Conservation (phyloP, 495 filamentous ascomycete genomes). For the Letharia columbiana region DNA sequence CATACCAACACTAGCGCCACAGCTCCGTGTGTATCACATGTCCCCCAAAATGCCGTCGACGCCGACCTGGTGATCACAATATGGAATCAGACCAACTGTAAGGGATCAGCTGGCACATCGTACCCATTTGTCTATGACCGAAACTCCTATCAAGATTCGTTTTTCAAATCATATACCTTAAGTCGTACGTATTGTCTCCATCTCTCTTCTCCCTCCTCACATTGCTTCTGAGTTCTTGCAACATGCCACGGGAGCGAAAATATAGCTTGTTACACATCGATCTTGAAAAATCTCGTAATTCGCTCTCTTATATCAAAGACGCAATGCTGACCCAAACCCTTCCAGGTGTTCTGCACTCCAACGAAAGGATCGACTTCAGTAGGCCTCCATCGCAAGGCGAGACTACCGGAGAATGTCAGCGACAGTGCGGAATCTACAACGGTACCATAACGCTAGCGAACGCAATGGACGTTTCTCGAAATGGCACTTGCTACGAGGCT, state of each 20-base stretch:
- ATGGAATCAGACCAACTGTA: background rate
- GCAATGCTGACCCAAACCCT: background rate
- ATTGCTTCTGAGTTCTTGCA: background rate
- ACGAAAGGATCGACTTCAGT: constrained; percentile 1
- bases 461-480: background rate
- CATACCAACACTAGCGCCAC: constrained; percentile 1
- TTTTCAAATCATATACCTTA: background rate
- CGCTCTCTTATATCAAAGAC: background rate
- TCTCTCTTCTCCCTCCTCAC: background rate
- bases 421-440: background rate
- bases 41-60: background rate
- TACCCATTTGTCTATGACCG: background rate
- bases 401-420: background rate
- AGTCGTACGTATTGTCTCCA: background rate
- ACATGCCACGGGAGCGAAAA: background rate
- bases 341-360: background rate
- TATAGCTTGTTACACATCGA: background rate
- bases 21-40: background rate
- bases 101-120: background rate
- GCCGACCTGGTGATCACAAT: background rate
- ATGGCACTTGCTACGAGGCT: background rate
- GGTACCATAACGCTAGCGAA: background rate
- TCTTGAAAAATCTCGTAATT: background rate
- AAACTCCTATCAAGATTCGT: background rate
- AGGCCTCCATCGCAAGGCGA: background rate